Base-by-base conservation (phyloP, 352 stramenopile species). In the Chrysophaeum taylorii region DNA sequence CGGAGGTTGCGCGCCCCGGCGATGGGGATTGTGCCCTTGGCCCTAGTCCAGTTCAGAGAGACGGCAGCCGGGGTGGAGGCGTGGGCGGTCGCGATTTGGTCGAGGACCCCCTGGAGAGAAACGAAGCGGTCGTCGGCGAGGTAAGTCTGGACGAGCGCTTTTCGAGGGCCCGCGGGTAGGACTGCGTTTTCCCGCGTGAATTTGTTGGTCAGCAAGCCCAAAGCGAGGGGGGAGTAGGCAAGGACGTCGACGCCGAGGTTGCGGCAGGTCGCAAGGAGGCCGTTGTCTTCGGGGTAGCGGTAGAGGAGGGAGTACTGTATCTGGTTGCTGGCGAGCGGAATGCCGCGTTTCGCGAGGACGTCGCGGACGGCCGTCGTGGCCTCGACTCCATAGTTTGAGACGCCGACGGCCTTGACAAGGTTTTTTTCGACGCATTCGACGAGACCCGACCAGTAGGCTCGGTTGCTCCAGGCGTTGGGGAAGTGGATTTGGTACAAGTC, bases 151-250 rank as follows among this genome's bases (percentile, higher is more conserved):
- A 70, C 79, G 25, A 85, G 48, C 67, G 75, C 74, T 41, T 79
- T 76, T 38, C 80, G 52, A 27, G 80, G 78, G 35, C 78, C 78
- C 9, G 60, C 73, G 48, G 81, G 80, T 39, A 75, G 36, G 29
- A 78, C 75, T 29, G 75, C 60, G 0, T 70, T 33, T 0, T 60
- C 48, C 38, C 41, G 38, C 15, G 53, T 71, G 76, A 89, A 91
- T 69, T 91, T 91, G 50, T 84, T 84, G 0, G 84, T 87, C 15
- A 92, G 74, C 14, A 91, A 75, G 29, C 86, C 86, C 25, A 89
- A 72, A 12, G 79, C 83, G 15, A 92, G 70, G 0, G 86, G 86
- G 35, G 76, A 88, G 73, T 92, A 91, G 4, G 80, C 76, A 15
- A 92, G 70, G 16, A 89, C 82, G 42, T 84, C 71, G 0, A 92